phyloP scores from a whole-genome alignment of 345 rosid genomes.

The Syzygium grande region DNA sequence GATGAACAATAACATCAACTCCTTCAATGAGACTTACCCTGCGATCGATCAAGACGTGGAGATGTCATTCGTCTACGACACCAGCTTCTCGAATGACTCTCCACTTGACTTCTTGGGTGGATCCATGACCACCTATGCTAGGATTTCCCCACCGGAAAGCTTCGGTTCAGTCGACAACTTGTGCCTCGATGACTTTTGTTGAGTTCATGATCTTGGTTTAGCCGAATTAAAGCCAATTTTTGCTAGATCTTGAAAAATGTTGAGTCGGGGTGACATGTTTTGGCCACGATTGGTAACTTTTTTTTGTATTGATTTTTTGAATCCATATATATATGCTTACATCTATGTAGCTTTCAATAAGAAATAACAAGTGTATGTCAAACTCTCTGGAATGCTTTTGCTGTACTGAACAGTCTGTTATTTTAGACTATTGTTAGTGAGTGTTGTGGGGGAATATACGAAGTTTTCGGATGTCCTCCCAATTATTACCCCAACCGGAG shows the following conservation, averaged over 20 bases:
- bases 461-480: no score
- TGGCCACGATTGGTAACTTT: not conserved
- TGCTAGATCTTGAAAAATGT: not conserved
- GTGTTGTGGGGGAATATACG: no score
- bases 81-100: slow-evolving; percentile 58
- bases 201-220: not conserved
- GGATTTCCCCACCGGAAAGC: slow-evolving; percentile 44
- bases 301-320: not conserved
- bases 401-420: not conserved
- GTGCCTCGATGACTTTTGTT: slow-evolving; percentile 64
- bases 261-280: not conserved
- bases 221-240: not conserved
- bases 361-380: not conserved
- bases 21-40: slow-evolving; percentile 20
- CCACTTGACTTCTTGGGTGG: slow-evolving; percentile 87
- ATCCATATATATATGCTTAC: not conserved
- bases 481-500: not conserved
- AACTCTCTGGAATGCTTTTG: not conserved
- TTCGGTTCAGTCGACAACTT: slow-evolving; percentile 79
- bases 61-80: slow-evolving; percentile 75
- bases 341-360: not conserved
- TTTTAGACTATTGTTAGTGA: no score
- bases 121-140: slow-evolving; percentile 47
- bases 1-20: slow-evolving; percentile 22
- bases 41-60: slow-evolving; percentile 35